phyloP scores from a whole-genome alignment of 1,284 basidiomycete genomes.

The Malassezia globosa region DNA sequence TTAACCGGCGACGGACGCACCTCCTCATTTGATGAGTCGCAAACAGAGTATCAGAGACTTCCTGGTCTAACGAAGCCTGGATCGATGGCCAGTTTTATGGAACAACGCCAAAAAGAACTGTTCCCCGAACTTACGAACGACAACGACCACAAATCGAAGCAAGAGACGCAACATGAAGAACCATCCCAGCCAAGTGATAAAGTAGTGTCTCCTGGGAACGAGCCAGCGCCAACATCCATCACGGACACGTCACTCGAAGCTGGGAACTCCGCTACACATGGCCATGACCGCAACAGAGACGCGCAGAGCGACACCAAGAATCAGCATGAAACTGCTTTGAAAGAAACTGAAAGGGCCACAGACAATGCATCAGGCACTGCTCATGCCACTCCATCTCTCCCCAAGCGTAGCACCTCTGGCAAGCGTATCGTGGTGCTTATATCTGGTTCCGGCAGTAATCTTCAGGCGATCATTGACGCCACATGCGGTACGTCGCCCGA shows the following conservation, averaged over 20 bases:
- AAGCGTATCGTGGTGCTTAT: constrained; percentile 43
- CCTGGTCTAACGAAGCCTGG: constrained; percentile 28
- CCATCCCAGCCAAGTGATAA: too few species aligned
- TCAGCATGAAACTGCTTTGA: background rate
- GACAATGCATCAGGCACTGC: background rate
- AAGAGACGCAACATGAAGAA: too few species aligned
- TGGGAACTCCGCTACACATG: too few species aligned
- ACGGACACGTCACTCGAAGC: background rate
- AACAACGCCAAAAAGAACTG: constrained; percentile 21
- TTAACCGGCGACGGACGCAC: constrained; percentile 37
- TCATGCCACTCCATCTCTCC: background rate
- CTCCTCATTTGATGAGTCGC: constrained; percentile 30
- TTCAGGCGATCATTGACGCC: constrained; percentile 89
- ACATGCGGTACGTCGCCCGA: constrained; percentile 53
- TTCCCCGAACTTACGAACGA: constrained; percentile 13
- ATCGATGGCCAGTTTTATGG: constrained; percentile 36
- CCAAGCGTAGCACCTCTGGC: constrained; percentile 14
- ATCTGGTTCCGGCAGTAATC: constrained; percentile 59
- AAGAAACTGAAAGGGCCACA: background rate
- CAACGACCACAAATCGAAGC: too few species aligned
- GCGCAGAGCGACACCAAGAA: background rate
- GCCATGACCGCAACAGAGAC: background rate
- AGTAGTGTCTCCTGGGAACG: constrained; percentile 4
- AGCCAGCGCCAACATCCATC: background rate
- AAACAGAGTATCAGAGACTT: constrained; percentile 26